A percentile compares a stretch with the other conserved stretches of the same genome.
Evolutionary conservation across 495 filamentous ascomycete species (phyloP).

Genomic region (Stereocaulon alpinum): DNA sequence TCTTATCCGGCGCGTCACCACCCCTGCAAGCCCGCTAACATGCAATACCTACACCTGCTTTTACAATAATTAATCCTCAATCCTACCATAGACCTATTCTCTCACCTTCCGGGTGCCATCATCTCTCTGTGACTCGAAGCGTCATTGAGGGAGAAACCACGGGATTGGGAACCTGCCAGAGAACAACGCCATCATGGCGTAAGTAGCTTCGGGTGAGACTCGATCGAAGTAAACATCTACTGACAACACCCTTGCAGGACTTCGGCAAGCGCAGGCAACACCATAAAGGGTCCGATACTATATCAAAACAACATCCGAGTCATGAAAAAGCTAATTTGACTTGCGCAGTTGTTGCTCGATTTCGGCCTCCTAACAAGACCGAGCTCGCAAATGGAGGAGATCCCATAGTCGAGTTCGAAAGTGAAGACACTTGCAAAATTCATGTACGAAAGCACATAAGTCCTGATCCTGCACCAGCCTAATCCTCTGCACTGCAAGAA

Average conservation of each 20-base stretch:
- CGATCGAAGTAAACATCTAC: not conserved
- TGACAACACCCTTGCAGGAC: conserved; percentile 22
- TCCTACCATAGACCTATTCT: not conserved
- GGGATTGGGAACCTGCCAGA: not conserved
- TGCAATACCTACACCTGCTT: not conserved
- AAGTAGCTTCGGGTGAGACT: conserved; percentile 10
- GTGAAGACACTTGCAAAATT: conserved; percentile 79
- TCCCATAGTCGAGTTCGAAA: conserved; percentile 79
- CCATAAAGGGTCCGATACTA: conserved; percentile 52
- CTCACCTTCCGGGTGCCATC: not conserved
- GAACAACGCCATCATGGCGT: conserved; percentile 17
- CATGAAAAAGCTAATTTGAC: conserved; percentile 17
- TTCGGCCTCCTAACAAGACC: conserved; percentile 90
- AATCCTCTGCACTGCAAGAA: not conserved
- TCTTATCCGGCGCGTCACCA: not conserved
- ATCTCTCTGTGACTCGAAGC: not conserved
- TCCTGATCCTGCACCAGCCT: not conserved
- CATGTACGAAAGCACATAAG: conserved; percentile 39
- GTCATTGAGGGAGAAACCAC: not conserved
- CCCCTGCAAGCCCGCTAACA: conserved; percentile 1
- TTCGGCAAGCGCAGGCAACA: conserved; percentile 43
- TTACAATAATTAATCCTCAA: not conserved
- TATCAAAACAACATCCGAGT: not conserved
- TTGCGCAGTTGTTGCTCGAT: conserved; percentile 76
- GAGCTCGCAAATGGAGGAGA: conserved; percentile 84